Conservation (phyloP, 1,284 basidiomycete species). For the Ceratobasidium sp. region DNA sequence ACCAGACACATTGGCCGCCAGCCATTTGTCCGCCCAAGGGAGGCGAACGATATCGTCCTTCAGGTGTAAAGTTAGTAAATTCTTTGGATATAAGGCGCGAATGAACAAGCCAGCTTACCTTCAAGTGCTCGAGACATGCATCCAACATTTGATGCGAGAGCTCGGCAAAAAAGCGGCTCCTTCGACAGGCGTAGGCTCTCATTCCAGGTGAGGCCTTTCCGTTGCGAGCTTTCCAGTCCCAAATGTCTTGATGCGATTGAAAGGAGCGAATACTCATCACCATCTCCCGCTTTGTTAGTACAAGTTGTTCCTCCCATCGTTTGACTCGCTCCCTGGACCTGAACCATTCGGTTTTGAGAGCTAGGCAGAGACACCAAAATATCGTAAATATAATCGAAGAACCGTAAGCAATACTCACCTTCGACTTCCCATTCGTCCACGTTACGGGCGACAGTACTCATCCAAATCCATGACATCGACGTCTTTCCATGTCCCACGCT, state of each 20-base stretch:
- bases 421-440: slow-evolving; percentile 1
- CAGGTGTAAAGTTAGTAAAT: too few species aligned
- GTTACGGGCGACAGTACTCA: not conserved
- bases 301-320: slow-evolving; percentile 33
- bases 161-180: not conserved
- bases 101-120: not conserved
- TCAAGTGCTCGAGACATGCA: not conserved
- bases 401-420: not conserved
- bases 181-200: not conserved
- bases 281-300: slow-evolving; percentile 23
- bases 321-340: slow-evolving; percentile 19
- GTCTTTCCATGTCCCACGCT: not conserved
- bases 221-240: not conserved
- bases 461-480: slow-evolving; percentile 30
- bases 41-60: not conserved
- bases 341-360: slow-evolving; percentile 38
- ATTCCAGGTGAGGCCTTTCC: not conserved
- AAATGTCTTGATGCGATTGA: not conserved
- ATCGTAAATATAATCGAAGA: too few species aligned
- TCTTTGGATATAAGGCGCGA: not conserved
- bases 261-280: slow-evolving; percentile 3
- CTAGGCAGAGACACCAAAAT: not conserved
- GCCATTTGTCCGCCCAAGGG: not conserved
- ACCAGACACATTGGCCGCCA: not conserved
- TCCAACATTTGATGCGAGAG: not conserved